Evolutionary conservation across 257 asterid species (phyloP).

Genomic region (Coffea eugenioides): DNA sequence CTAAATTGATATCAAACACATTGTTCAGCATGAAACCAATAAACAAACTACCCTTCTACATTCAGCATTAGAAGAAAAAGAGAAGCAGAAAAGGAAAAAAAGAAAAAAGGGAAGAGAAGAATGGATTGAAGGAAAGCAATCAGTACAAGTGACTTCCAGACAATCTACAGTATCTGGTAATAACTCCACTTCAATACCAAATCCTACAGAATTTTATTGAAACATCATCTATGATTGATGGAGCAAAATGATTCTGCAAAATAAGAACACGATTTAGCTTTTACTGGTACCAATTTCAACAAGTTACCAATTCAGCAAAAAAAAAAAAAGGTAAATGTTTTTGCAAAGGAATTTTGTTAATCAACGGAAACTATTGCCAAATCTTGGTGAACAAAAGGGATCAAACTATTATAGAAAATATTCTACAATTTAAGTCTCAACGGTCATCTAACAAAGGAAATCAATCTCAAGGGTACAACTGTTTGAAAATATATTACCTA

Average conservation of each 20-base stretch:
- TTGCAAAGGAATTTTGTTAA: neutral
- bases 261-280: neutral
- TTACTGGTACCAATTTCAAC: neutral
- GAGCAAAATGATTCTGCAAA: neutral
- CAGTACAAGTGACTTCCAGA: neutral
- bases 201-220: neutral
- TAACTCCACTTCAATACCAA: neutral
- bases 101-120: neutral
- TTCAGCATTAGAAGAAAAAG: neutral
- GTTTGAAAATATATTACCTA: neutral
- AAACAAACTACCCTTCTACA: neutral
- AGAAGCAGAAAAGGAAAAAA: too few species aligned
- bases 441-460: neutral
- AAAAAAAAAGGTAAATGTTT: neutral
- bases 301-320: neutral
- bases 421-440: neutral
- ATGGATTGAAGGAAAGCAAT: neutral
- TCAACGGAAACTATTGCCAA: neutral
- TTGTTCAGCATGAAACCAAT: too few species aligned
- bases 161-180: neutral
- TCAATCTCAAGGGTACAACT: slow-evolving; percentile 1
- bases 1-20: neutral
- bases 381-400: neutral
- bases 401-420: neutral
- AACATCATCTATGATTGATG: neutral